phyloP scores from a whole-genome alignment of 306 rosid species.

The Acacia acuminata region DNA sequence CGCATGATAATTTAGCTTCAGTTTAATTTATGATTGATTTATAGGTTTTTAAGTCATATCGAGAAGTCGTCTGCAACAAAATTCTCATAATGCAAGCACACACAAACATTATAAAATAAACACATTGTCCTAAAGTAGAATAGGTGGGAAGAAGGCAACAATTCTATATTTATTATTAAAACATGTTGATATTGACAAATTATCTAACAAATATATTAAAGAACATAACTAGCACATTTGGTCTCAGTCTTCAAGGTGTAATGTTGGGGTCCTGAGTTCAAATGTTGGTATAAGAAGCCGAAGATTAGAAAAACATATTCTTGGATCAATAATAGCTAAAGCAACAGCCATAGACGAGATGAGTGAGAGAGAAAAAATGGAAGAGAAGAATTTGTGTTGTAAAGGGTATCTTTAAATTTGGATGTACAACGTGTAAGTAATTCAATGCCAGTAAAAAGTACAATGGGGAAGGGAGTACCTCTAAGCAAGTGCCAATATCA shows the following conservation, averaged over 20 bases:
- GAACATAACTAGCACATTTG: neutral
- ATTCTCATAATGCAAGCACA: neutral
- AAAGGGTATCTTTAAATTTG: neutral
- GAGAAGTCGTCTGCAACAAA: too few species aligned
- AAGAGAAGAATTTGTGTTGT: neutral
- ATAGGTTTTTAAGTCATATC: too few species aligned
- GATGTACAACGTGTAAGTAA: neutral
- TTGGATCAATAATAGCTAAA: slow-evolving; percentile 5
- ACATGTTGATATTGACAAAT: slow-evolving; percentile 16
- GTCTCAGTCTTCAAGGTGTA: too few species aligned
- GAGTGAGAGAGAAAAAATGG: neutral
- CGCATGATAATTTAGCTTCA: too few species aligned
- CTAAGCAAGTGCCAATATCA: slow-evolving; percentile 96
- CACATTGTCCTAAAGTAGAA: neutral
- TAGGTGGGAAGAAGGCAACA: neutral
- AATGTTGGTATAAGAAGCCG: too few species aligned
- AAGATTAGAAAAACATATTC: slow-evolving; percentile 1
- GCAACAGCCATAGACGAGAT: neutral
- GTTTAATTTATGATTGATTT: too few species aligned
- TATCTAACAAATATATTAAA: neutral
- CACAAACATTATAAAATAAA: neutral
- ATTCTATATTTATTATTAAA: slow-evolving; percentile 16
- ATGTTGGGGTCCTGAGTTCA: too few species aligned
- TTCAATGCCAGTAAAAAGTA: slow-evolving; percentile 12
- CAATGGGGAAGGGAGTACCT: slow-evolving; percentile 55